Conservation (phyloP, 108 stramenopile species). For the Poteriospumella lacustris region DNA sequence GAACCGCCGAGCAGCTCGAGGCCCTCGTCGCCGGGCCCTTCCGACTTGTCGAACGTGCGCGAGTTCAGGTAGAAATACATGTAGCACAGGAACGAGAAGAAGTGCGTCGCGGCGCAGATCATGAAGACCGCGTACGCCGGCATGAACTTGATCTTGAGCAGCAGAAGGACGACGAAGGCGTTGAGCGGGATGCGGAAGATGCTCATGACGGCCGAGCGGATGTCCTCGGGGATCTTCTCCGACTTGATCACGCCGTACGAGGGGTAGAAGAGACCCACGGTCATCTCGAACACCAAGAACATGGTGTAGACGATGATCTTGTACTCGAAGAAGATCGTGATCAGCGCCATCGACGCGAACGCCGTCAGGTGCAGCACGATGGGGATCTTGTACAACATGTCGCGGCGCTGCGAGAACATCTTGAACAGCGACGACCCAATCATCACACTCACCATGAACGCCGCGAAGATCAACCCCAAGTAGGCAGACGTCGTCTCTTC, state of each 20-base stretch:
- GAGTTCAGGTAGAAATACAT: conserved; percentile 25
- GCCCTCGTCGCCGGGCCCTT: too few species aligned
- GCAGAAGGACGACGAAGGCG: conserved; percentile 28
- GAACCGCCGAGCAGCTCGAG: too few species aligned
- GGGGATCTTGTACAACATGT: conserved; percentile 23
- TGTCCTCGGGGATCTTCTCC: conserved; percentile 28
- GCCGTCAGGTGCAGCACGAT: conserved; percentile 24
- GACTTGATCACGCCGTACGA: conserved; percentile 34
- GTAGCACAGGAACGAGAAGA: conserved; percentile 18
- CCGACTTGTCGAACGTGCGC: too few species aligned
- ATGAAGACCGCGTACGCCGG: conserved; percentile 13
- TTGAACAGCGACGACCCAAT: conserved; percentile 30
- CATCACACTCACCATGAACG: conserved; percentile 38
- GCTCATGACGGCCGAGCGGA: conserved; percentile 37
- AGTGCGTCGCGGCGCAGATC: conserved; percentile 7
- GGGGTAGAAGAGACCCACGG: conserved; percentile 38
- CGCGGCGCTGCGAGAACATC: neutral
- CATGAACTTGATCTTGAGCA: conserved; percentile 27
- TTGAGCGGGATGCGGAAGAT: conserved; percentile 39
- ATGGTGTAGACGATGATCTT: conserved; percentile 15
- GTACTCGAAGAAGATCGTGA: neutral
- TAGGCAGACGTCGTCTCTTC: conserved; percentile 15
- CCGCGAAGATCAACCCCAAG: conserved; percentile 30
- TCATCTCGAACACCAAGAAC: conserved; percentile 35
- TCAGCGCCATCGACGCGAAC: neutral